phyloP scores from a whole-genome alignment of 2,329 filamentous ascomycete species.

The Penicillium paneum region DNA sequence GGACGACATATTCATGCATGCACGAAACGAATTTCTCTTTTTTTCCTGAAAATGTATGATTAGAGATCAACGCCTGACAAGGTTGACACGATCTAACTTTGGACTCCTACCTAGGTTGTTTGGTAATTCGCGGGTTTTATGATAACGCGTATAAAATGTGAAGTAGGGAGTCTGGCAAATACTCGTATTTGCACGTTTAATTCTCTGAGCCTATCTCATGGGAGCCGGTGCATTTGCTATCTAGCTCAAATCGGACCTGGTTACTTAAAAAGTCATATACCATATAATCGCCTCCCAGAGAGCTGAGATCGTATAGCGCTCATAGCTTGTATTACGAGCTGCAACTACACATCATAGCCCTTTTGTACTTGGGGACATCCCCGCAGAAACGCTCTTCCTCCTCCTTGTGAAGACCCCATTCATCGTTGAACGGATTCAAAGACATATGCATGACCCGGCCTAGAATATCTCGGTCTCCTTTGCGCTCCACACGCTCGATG shows the following conservation, averaged over 20 bases:
- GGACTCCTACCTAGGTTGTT: slow-evolving; percentile 15
- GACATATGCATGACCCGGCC: slow-evolving; percentile 77
- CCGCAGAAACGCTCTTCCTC: slow-evolving; percentile 82
- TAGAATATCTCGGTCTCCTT: slow-evolving; percentile 75
- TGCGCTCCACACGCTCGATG: slow-evolving; percentile 82
- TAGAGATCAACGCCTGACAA: slow-evolving; percentile 10
- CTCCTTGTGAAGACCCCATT: slow-evolving; percentile 56
- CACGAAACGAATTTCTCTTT: slow-evolving; percentile 16
- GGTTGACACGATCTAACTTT: slow-evolving; percentile 27
- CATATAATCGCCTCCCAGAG: not conserved
- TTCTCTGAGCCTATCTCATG: not conserved
- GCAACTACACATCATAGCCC: slow-evolving; percentile 91
- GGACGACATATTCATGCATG: slow-evolving; percentile 11
- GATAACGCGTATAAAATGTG: slow-evolving; percentile 3
- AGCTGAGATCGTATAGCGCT: not conserved
- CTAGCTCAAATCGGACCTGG: not conserved
- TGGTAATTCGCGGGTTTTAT: slow-evolving; percentile 23
- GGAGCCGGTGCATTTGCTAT: not conserved
- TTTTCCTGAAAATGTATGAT: slow-evolving; percentile 14
- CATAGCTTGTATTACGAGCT: slow-evolving; percentile 61
- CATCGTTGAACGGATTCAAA: slow-evolving; percentile 78
- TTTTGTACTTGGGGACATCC: slow-evolving; percentile 73
- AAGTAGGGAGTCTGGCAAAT: slow-evolving; percentile 7
- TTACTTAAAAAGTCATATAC: not conserved
- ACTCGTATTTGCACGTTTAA: not conserved